Base-by-base conservation (phyloP, 805 yeast genomes). In the Wickerhamiella allomyrinae region DNA sequence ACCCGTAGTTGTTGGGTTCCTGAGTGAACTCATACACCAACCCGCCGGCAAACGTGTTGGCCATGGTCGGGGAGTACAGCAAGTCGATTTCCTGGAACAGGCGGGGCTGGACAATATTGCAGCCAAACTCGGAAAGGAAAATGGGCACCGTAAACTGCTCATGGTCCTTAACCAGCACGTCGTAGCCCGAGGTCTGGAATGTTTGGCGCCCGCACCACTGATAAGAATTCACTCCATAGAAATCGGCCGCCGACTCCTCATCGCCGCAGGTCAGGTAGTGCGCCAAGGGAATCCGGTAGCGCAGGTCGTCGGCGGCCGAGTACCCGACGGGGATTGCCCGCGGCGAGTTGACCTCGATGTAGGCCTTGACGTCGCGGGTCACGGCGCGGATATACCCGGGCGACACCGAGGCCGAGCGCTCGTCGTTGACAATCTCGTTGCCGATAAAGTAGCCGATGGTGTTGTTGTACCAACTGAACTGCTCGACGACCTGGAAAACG, bases 291-390 rank as follows among this genome's bases (percentile, higher is more conserved):
- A 73, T 71, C 53, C 97, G 68, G 60, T 73, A 87, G 40, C 68
- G 61, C 46, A 87, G 68, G 55, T 87, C 96, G 61, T 89, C 97
- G 1, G 96, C 97, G 0, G 97, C 96, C 0, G 96, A 85, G 58
- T 89, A 89, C 0, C 97, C 97, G 29, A 89, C 83, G 0, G 97
- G 97, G 14, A 89, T 73, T 11, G 55, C 54, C 42, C 98, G 69
- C 1, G 75, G 70, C 3, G 76, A 60, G 52, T 83, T 73, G 21
- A 57, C 52, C 7, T 62, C 57, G 46, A 84, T 76, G 56, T 80
- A 89, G 22, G 63, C 62, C 58, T 87, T 87, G 65, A 89, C 71
- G 60, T 89, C 96, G 39, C 89, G 67, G 5, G 85, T 67, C 22
- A 87, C 69, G 0, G 83, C 86, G 53, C 85, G 84, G 34, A 89